Evolutionary conservation across 169 alveolate genomes (phyloP), one percentile per base, ranked within the genome.

Genomic region (Eimeria praecox): DNA sequence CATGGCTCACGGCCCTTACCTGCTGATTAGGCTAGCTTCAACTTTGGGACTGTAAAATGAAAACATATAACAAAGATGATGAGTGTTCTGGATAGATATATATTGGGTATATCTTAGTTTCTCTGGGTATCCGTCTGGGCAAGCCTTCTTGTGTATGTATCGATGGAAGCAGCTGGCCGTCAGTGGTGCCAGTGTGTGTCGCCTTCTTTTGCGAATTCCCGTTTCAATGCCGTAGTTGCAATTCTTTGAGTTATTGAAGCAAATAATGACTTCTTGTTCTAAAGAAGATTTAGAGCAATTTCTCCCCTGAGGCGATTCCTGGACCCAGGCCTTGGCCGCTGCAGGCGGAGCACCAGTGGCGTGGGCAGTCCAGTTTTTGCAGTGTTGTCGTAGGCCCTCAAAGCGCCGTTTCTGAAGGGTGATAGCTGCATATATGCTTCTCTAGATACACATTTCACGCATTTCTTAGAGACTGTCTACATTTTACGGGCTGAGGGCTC

Each of bases 331-430:
- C 49, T 8, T 69, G 44, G 35, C 73, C 73, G 80, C 80, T 69
- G 80, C 80, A 69, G 80, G 80, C 80, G 80, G 80, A 44, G 87
- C 87, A 44, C 87, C 64, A 77, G 54, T 77, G 87, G 87, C 87
- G 87, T 77, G 54, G 87, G 38, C 87, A 42, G 87, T 77, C 80
- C 80, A 77, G 62, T 77, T 22, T 40, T 77, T 77, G 62, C 35
- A 69, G 80, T 73, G 54, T 77, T 42, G 87, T n/a, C 59, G 22
- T 77, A 42, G 40, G 64, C 64, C 59, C 20, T 77, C 87, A 20
- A 24, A 8, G 62, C 59, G 20, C 59, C 18, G 40, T 77, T 20
- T 77, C 40, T 62, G 40, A 40, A 40, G 18, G 56, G 35, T 20
- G 59, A 73, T n/a, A 42, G 87, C 59, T 40, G 59, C 87, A 77